Percentiles rank a stretch among this genome's conserved stretches.
Conservation (phyloP, 768 basidiomycete genomes). For the Fibroporia radiculosa region DNA sequence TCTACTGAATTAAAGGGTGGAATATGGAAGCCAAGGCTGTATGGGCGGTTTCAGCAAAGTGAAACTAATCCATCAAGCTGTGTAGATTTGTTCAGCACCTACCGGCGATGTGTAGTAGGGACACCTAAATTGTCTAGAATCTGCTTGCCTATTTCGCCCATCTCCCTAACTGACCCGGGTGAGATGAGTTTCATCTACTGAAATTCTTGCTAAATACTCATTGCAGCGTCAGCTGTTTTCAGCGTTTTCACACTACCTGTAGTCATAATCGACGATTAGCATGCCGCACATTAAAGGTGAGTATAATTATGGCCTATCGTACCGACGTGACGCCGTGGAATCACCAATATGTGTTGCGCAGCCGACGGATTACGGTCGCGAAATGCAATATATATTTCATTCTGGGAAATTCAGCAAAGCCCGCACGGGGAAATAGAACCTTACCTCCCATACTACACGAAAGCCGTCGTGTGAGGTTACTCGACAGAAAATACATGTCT, state of each 20-base stretch:
- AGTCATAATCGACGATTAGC: too few species aligned
- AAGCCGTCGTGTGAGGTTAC: conserved; percentile 25
- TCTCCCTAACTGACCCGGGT: conserved; percentile 30
- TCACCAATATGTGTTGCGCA: conserved; percentile 27
- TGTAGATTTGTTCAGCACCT: conserved; percentile 4
- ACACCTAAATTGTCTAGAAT: conserved; percentile 43
- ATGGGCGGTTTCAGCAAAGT: too few species aligned
- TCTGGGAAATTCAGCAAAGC: too few species aligned
- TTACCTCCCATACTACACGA: conserved; percentile 27
- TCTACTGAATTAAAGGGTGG: conserved; percentile 68
- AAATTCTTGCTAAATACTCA: conserved; percentile 36
- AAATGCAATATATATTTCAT: conserved; percentile 25
- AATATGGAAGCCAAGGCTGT: conserved; percentile 78
- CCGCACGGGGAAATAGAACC: too few species aligned
- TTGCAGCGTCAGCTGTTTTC: conserved; percentile 31
- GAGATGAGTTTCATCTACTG: conserved; percentile 13
- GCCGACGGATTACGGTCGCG: conserved; percentile 28
- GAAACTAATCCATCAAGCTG: too few species aligned
- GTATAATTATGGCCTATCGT: too few species aligned
- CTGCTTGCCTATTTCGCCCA: conserved; percentile 43
- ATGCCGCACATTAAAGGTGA: too few species aligned
- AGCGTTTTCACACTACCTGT: conserved; percentile 52
- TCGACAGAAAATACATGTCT: conserved; percentile 27
- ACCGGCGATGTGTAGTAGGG: conserved; percentile 40
- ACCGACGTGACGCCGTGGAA: conserved; percentile 30